phyloP scores from a whole-genome alignment of 805 yeast species.

The Pichia nakasei region DNA sequence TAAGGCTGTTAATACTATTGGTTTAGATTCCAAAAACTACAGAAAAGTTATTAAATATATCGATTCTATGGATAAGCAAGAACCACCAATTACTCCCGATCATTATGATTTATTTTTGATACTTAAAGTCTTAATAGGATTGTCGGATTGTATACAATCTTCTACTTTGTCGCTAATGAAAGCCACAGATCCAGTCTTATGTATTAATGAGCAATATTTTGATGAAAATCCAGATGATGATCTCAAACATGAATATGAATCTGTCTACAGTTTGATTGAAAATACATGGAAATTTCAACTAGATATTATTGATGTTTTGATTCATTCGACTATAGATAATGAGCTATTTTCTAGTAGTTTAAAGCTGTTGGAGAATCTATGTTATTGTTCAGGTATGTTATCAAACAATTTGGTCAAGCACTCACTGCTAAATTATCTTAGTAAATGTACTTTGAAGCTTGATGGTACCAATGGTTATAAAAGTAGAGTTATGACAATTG shows the following conservation, averaged over 20 bases:
- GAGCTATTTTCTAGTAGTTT: conserved; percentile 61
- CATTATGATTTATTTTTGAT: conserved; percentile 56
- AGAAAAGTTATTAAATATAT: conserved; percentile 37
- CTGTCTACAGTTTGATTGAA: conserved; percentile 22
- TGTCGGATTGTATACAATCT: conserved; percentile 63
- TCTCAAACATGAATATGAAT: conserved; percentile 8
- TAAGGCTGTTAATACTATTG: background rate
- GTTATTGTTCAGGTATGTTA: conserved; percentile 78
- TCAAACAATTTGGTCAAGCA: conserved; percentile 50
- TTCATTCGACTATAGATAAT: conserved; percentile 61
- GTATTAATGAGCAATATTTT: conserved; percentile 5
- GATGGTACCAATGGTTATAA: conserved; percentile 25
- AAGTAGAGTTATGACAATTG: conserved; percentile 33
- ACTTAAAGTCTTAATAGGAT: conserved; percentile 39
- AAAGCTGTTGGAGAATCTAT: conserved; percentile 67
- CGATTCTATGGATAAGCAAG: conserved; percentile 73
- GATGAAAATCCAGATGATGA: conserved; percentile 10
- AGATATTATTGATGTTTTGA: conserved; percentile 37
- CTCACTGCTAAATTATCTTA: conserved; percentile 40
- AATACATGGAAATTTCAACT: conserved; percentile 34
- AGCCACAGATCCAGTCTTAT: conserved; percentile 3
- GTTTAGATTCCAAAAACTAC: conserved; percentile 1
- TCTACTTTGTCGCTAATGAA: conserved; percentile 33
- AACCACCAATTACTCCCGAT: conserved; percentile 60
- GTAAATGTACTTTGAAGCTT: conserved; percentile 36